These are phyloP conservation scores for Lavandula angustifolia DNA, from an alignment of 257 asterid species.

Conservation along the genomic window DNA sequence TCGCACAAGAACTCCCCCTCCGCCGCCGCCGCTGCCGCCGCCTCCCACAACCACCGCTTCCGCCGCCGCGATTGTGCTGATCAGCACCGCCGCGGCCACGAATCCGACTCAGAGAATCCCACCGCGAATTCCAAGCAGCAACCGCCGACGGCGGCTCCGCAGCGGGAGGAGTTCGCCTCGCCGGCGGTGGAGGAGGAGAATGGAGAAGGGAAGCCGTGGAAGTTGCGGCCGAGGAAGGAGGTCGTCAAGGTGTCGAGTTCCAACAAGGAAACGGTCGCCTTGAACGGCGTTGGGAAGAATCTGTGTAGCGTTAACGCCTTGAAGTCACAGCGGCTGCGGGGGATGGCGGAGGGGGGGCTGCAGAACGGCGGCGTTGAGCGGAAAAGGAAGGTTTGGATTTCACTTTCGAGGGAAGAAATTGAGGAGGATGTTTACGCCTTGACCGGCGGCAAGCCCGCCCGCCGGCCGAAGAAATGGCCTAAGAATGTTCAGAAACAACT, in stretches of 20 bases:
- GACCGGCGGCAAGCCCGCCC: slow-evolving; percentile 79
- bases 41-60: slow-evolving; percentile 45
- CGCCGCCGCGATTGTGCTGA: slow-evolving; percentile 66
- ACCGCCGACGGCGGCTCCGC: slow-evolving; percentile 4
- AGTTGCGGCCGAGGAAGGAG: slow-evolving; percentile 64
- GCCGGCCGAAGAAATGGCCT: slow-evolving; percentile 75
- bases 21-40: slow-evolving; percentile 27
- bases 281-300: slow-evolving; percentile 24
- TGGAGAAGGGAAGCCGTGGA: slow-evolving; percentile 60
- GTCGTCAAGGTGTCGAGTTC: slow-evolving; percentile 31
- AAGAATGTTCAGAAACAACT: slow-evolving; percentile 70
- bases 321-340: slow-evolving; percentile 47
- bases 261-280: slow-evolving; percentile 33
- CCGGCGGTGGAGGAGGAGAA: slow-evolving; percentile 42
- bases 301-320: slow-evolving; percentile 26
- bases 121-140: slow-evolving; percentile 27
- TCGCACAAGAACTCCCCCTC: slow-evolving; percentile 58
- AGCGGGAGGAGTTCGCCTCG: slow-evolving; percentile 19
- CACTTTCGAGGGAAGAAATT: slow-evolving; percentile 82
- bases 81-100: slow-evolving; percentile 32
- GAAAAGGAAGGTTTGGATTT: slow-evolving; percentile 76
- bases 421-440: slow-evolving; percentile 84
- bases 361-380: slow-evolving; percentile 39
- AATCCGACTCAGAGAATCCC: slow-evolving; percentile 33
- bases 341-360: slow-evolving; percentile 40